Conservation (phyloP, 148 eudicot species). For the Linanthus parryae region DNA sequence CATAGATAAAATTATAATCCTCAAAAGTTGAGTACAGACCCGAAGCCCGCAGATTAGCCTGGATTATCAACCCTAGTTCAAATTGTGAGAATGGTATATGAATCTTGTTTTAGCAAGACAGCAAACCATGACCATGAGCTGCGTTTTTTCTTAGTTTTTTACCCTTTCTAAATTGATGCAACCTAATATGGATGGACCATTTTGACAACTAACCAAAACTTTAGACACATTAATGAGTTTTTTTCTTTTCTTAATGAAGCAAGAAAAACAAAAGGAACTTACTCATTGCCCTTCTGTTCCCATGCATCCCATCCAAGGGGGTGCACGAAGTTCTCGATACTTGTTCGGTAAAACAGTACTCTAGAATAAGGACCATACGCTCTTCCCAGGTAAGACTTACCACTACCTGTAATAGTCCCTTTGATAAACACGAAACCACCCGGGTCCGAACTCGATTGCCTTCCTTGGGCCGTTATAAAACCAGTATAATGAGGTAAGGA, state of each 20-base stretch:
- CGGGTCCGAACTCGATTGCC: constrained; percentile 1
- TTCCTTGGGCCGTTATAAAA: constrained; percentile 33
- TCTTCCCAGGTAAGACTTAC: constrained; percentile 23
- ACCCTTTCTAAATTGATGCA: not conserved
- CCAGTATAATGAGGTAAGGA: constrained; percentile 11
- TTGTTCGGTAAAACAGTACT: constrained; percentile 18
- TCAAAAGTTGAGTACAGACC: too few species aligned
- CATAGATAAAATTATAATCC: too few species aligned
- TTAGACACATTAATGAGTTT: not conserved
- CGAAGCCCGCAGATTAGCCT: too few species aligned
- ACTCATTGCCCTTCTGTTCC: constrained; percentile 12
- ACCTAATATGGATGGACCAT: not conserved
- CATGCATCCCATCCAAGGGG: constrained; percentile 32
- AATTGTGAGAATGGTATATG: too few species aligned
- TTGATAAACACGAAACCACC: constrained; percentile 31
- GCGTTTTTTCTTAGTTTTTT: not conserved
- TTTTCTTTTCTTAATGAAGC: too few species aligned
- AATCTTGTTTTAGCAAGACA: too few species aligned
- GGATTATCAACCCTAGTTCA: too few species aligned
- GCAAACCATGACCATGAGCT: not conserved
- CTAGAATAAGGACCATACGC: constrained; percentile 24
- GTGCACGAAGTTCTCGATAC: constrained; percentile 7
- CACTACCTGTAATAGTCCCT: constrained; percentile 18
- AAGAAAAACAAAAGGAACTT: constrained; percentile 3
- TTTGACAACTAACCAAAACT: not conserved